phyloP scores from a whole-genome alignment of 2,329 filamentous ascomycete genomes.

The Pseudopithomyces maydicus region DNA sequence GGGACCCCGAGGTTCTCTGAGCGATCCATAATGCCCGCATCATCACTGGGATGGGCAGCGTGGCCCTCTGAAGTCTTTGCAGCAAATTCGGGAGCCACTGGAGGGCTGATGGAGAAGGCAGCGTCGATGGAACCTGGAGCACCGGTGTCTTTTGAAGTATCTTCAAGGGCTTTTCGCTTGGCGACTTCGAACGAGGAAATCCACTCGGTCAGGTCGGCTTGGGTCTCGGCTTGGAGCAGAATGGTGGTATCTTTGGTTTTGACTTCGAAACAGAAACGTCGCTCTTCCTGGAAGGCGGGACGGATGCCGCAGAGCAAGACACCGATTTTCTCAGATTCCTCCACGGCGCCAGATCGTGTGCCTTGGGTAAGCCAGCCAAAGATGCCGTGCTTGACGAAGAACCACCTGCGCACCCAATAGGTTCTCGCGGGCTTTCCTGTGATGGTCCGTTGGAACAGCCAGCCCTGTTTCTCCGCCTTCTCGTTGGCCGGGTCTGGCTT shows the following conservation, averaged over 20 bases:
- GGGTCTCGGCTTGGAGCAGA: conserved; percentile 89
- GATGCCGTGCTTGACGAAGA: conserved; percentile 92
- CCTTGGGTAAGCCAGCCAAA: conserved; percentile 94
- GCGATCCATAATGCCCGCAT: conserved; percentile 62
- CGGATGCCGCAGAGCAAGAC: conserved; percentile 92
- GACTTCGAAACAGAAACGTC: conserved; percentile 96
- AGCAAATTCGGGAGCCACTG: conserved; percentile 87
- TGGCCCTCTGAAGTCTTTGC: conserved; percentile 76
- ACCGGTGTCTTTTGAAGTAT: conserved; percentile 59
- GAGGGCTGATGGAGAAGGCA: conserved; percentile 90
- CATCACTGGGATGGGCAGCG: conserved; percentile 58
- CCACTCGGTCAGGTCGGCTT: conserved; percentile 92
- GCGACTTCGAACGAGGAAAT: conserved; percentile 90
- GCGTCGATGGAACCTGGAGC: conserved; percentile 62
- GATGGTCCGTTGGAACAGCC: conserved; percentile 82
- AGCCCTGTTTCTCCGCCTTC: conserved; percentile 84
- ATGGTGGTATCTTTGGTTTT: conserved; percentile 95
- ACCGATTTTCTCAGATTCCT: conserved; percentile 95
- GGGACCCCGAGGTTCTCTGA: conserved; percentile 69
- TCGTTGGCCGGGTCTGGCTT: conserved; percentile 55
- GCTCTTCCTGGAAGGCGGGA: conserved; percentile 88
- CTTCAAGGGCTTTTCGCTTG: conserved; percentile 89
- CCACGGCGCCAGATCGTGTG: conserved; percentile 77
- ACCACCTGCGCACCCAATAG: conserved; percentile 92
- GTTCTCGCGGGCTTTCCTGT: conserved; percentile 88